Percentiles rank a stretch among this genome's conserved stretches.
These are phyloP conservation scores for Cerrena zonata DNA, from an alignment of 1,284 basidiomycete genomes.

Conservation along the genomic window DNA sequence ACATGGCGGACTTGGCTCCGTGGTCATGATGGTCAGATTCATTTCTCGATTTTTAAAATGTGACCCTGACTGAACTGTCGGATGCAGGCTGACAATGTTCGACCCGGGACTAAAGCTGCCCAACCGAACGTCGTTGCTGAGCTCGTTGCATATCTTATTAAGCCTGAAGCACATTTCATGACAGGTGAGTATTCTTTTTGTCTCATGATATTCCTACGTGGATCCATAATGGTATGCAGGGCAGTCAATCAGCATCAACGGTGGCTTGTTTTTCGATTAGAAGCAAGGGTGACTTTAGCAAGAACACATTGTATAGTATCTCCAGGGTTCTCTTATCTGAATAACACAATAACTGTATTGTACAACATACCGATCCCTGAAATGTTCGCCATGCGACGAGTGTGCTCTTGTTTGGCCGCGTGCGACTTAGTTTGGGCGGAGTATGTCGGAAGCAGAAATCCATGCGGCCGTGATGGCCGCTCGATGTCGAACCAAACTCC, in stretches of 20 bases:
- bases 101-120: constrained; percentile 10
- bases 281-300: too few relatives aligned
- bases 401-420: too few relatives aligned
- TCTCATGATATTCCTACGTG: background rate
- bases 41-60: background rate
- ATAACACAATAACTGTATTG: too few relatives aligned
- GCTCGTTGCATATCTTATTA: constrained; percentile 20
- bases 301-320: too few relatives aligned
- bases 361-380: too few relatives aligned
- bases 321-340: too few relatives aligned
- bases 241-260: constrained; percentile 19
- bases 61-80: background rate
- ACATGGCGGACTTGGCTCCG: constrained; percentile 17
- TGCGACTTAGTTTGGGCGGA: background rate
- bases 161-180: constrained; percentile 18
- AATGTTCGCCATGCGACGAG: too few relatives aligned
- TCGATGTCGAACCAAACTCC: too few relatives aligned
- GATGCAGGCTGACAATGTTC: background rate
- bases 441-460: background rate
- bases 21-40: constrained; percentile 13
- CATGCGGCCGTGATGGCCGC: too few relatives aligned
- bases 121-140: constrained; percentile 15
- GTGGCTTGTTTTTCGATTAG: constrained; percentile 17
- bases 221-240: constrained; percentile 13
- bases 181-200: constrained; percentile 16